Evolutionary conservation across 768 basidiomycete species (phyloP), one percentile per base, ranked within the genome.

Genomic region (Trametes meyenii): DNA sequence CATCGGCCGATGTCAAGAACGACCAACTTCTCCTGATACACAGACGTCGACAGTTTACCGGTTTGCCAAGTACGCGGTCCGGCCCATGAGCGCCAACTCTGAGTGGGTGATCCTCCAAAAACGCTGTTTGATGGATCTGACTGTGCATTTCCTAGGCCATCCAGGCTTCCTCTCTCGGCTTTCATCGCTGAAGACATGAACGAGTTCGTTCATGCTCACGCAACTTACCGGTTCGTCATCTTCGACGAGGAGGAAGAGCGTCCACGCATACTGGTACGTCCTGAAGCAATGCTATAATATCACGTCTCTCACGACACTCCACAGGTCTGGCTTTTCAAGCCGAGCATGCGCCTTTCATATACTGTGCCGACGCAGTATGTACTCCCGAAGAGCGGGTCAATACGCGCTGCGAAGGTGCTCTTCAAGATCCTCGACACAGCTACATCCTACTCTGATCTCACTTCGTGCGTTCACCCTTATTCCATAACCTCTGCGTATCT

Each of bases 291-390:
- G 10, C 26, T 60, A 36, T 2, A 0, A 24, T 13, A 42, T 19
- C 17, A 36, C 16, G 43, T 60, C 61, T 50, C 46, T 45, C 26
- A 23, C 16, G 21, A 14, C 14, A 11, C 7, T 19, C 12, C 52
- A 17, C 69, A 96, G 94, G 80, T 98, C 21, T 98, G 96, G 96
- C 71, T 98, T 21, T 97, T 98, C 82, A 97, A 96, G 73, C 94
- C 95, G 0, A 87, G 81, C 64, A 85, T 98, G 66, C 85, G 83
- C 12, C 74, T 98, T 14, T 85, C 94, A 1, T 96, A 94, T 71
- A 81, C 83, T 46, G 79, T 83, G 10, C 73, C 82, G 6, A 74
- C 75, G 12, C 77, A 83, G 17, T 84, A 83, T 56, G 72, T 82
- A 7, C 78, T 93, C 21, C 83, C 88, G 8, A 84, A 85, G 71